Evolutionary conservation across 352 stramenopile genomes (phyloP), one percentile per base, ranked within the genome.

Genomic region (Peronospora farinosa): DNA sequence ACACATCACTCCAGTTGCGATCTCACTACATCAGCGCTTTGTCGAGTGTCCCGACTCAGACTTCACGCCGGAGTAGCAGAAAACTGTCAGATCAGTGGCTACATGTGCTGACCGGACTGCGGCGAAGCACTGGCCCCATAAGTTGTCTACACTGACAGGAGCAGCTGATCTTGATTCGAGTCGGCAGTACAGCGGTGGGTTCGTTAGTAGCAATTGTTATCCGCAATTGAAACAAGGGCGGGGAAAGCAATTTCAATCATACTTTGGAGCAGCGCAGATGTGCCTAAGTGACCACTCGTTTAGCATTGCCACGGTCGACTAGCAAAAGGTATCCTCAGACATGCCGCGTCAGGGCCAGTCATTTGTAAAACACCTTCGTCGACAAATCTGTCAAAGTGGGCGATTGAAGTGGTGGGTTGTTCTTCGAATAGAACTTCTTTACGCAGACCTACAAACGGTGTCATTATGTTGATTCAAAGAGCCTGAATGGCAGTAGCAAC

Each of bases 11-110:
- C 16, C 27, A n/a, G 37, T 27, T 30, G 19, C 12, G 44, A 21
- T 37, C 45, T 43, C 33, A 35, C 45, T 43, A 51, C 45, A 44
- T 44, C 36, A 51, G 36, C 33, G 41, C 27, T 31, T 48, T 48
- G 15, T 15, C 11, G 2, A 32, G 44, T 42, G 44, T 42, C 44
- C 23, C 44, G 40, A 32, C 36, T 30, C 16, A 31, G 45, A 51
- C 11, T 28, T 11, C 9, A 2, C n/a, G 16, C n/a, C 33, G 33
- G n/a, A 38, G 33, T 38, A 19, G 11, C 38, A 43, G 17, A 9
- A 30, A 30, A 31, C 10, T 30, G 38, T 30, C 23, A 17, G 19
- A 31, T 30, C 23, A 16, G 33, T 38, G 33, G 33, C n/a, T 38
- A 38, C 33, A 16, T 17, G 7, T 35, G 32, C 44, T 51, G 44